Base-by-base conservation (phyloP, 2,329 filamentous ascomycete species). In the Pseudopyrenochaeta lycopersici region DNA sequence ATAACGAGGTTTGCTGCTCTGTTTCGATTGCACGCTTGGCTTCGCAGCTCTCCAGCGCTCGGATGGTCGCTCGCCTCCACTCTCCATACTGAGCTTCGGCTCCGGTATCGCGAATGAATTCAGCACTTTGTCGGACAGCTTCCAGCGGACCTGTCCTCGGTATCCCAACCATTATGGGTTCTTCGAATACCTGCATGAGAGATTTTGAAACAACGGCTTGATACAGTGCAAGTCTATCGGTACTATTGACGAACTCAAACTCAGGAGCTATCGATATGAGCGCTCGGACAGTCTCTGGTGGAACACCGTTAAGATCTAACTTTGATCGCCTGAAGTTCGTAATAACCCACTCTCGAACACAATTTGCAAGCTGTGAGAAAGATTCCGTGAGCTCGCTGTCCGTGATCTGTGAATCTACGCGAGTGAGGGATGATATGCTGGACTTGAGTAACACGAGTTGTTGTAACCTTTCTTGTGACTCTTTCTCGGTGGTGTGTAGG, bases 271-370 rank as follows among this genome's bases (percentile, higher is more conserved):
- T 59, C 1, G 40, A 45, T 18, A 51, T 51, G 6, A 75, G 54
- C 1, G 52, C 49, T 11, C 51, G 53, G 1, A 51, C 36, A 7
- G 64, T 69, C 14, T 63, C 63, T 11, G 52, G 41, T 2, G 68
- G 54, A 1, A 71, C 12, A 11, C 54, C 51, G 23, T 38, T 54
- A 6, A 71, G 40, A 12, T 62, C 51, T 46, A 89, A 74, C 75
- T 83, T 89, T 11, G 83, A 81, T 57, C 84, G 84, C 46, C 89
- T 81, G 60, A 89, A 91, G 68, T 89, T 85, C 21, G 84, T 83
- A 63, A 91, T 86, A 3, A 88, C 84, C 89, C 89, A 92, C 64
- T 91, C 90, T 75, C 91, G 88, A 62, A 90, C 75, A 20, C 88
- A 84, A 64, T 90, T 88, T 17, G 85, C 84, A 41, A 91, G 71